A percentile compares a stretch with the other conserved stretches of the same genome.
Conservation (phyloP, 169 alveolate genomes). For the Babesia caballi region DNA sequence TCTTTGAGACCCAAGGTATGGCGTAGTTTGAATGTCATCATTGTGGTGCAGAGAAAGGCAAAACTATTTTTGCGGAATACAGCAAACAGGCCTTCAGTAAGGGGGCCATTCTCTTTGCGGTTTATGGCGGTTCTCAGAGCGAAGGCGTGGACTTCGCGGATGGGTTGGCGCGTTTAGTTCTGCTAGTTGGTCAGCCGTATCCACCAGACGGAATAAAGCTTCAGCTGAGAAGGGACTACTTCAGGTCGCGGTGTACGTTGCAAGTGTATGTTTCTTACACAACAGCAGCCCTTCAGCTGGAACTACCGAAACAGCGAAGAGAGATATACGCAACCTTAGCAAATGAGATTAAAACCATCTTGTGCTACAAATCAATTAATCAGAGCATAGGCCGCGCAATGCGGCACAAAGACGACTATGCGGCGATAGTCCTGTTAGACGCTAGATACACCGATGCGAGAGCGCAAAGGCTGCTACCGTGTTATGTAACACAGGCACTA, state of each 20-base stretch:
- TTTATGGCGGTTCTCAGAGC: slow-evolving; percentile 78
- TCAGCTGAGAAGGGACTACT: slow-evolving; percentile 27
- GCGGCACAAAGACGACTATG: slow-evolving; percentile 92
- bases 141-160: slow-evolving; percentile 97
- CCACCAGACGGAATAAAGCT: slow-evolving; percentile 60
- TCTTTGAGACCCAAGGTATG: slow-evolving; percentile 52
- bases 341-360: slow-evolving; percentile 71
- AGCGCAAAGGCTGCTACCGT: neutral
- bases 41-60: neutral
- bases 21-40: too few species aligned
- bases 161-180: slow-evolving; percentile 89
- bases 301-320: neutral
- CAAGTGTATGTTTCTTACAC: neutral
- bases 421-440: slow-evolving; percentile 89
- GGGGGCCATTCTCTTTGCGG: slow-evolving; percentile 89
- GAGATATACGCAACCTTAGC: slow-evolving; percentile 28
- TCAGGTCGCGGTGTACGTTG: neutral
- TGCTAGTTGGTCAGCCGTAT: slow-evolving; percentile 93
- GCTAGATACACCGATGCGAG: slow-evolving; percentile 63
- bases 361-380: slow-evolving; percentile 91
- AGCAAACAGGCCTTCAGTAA: slow-evolving; percentile 25
- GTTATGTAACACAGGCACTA: neutral
- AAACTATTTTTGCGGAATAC: slow-evolving; percentile 17
- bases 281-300: neutral
- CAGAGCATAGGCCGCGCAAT: slow-evolving; percentile 97